phyloP scores from a whole-genome alignment of 805 yeast genomes.

The Lachancea nothofagi region DNA sequence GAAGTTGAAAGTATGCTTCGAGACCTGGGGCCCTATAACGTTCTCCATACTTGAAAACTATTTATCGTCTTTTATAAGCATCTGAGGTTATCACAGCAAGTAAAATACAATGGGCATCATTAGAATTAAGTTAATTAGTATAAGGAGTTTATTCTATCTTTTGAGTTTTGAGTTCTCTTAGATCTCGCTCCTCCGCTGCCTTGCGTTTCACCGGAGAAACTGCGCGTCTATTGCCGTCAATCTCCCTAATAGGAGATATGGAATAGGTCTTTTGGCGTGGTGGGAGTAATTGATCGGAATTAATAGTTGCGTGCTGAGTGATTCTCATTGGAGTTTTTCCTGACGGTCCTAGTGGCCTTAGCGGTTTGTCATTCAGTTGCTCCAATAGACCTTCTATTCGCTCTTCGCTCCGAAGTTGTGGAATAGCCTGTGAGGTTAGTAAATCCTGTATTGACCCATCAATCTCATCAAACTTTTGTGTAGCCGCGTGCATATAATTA shows the following conservation, averaged over 20 bases:
- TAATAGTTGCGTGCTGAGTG: background rate
- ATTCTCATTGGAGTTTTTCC: conserved; percentile 19
- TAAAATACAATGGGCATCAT: background rate
- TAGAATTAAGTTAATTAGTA: background rate
- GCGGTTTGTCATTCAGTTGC: conserved; percentile 12
- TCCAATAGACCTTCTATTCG: conserved; percentile 10
- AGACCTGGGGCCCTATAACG: conserved; percentile 45
- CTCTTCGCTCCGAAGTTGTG: conserved; percentile 7
- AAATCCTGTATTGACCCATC: conserved; percentile 10
- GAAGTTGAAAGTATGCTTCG: conserved; percentile 49
- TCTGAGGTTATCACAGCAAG: too few species aligned
- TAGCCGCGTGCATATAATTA: conserved; percentile 10
- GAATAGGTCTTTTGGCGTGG: conserved; percentile 6
- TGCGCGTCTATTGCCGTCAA: conserved; percentile 6
- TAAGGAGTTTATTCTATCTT: conserved; percentile 1
- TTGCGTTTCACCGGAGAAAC: conserved; percentile 10
- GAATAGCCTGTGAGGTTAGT: conserved; percentile 4
- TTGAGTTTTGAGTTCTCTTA: background rate
- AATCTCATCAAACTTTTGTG: conserved; percentile 9
- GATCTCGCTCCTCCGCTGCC: background rate
- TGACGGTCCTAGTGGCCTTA: conserved; percentile 17
- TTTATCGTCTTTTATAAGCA: background rate
- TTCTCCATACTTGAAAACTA: conserved; percentile 36
- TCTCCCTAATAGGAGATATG: conserved; percentile 11
- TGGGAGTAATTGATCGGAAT: background rate